Percentiles rank a stretch among this genome's conserved stretches.
Conservation (phyloP, 164 flowering plant species). For the Vitis vinifera region DNA sequence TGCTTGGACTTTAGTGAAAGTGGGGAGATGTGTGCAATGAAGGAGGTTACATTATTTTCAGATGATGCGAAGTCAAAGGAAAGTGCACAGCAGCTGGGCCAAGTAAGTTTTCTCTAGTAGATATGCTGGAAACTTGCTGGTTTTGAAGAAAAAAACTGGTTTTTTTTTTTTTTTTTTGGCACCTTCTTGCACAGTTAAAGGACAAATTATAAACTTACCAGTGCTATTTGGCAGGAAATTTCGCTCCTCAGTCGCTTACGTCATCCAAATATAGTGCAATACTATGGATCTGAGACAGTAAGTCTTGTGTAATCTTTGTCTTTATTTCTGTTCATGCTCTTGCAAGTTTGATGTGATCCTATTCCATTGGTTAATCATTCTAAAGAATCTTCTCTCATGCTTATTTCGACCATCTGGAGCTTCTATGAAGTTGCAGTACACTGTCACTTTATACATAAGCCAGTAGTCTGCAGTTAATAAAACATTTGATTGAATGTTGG, state of each 20-base stretch:
- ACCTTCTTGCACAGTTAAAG: not conserved
- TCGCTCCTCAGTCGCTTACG: too few relatives aligned
- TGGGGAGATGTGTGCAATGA: slow-evolving; percentile 69
- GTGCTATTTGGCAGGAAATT: not conserved
- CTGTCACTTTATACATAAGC: not conserved
- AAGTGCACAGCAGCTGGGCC: slow-evolving; percentile 44
- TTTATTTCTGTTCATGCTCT: not conserved
- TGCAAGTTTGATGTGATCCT: not conserved
- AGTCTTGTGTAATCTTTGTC: not conserved
- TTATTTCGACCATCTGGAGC: not conserved
- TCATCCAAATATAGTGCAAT: too few relatives aligned
- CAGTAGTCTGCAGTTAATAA: too few relatives aligned
- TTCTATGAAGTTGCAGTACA: not conserved
- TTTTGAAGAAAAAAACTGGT: not conserved
- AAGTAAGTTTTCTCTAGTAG: slow-evolving; percentile 23
- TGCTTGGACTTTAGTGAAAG: slow-evolving; percentile 34
- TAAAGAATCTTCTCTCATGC: not conserved
- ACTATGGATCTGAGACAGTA: too few relatives aligned
- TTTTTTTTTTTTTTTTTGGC: not conserved
- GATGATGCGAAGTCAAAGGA: slow-evolving; percentile 56
- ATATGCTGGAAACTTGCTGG: not conserved
- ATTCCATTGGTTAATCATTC: too few relatives aligned
- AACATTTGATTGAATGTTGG: too few relatives aligned
- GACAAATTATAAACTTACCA: not conserved
- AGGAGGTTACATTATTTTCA: slow-evolving; percentile 47